These are phyloP conservation scores for Erythrobasidium hasegawianum DNA, from an alignment of 1,284 basidiomycete genomes.

Conservation along the genomic window DNA sequence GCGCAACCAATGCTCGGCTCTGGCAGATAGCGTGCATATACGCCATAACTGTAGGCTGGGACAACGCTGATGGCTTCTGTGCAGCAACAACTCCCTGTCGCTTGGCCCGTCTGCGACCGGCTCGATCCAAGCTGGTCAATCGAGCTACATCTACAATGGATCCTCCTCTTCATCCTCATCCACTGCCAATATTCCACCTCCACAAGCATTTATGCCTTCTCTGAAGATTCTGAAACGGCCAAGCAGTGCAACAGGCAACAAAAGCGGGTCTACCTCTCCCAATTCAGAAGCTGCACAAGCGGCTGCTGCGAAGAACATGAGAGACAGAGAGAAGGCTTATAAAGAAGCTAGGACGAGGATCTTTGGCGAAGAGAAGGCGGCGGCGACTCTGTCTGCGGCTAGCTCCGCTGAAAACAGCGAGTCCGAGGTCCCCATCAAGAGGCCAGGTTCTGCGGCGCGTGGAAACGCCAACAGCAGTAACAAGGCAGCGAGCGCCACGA, in stretches of 20 bases:
- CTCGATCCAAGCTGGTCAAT: background rate
- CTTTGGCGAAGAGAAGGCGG: slow-evolving; percentile 24
- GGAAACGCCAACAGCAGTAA: background rate
- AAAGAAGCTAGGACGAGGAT: slow-evolving; percentile 27
- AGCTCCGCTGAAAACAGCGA: slow-evolving; percentile 7
- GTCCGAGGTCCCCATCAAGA: background rate
- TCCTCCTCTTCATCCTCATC: slow-evolving; percentile 1
- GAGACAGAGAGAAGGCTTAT: slow-evolving; percentile 29
- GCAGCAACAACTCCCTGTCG: slow-evolving; percentile 32
- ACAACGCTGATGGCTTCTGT: too few relatives aligned
- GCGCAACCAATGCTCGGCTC: slow-evolving; percentile 19
- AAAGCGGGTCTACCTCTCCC: background rate
- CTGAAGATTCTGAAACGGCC: slow-evolving; percentile 32
- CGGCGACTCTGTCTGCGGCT: background rate
- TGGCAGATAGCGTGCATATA: slow-evolving; percentile 30
- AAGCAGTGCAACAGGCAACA: slow-evolving; percentile 1
- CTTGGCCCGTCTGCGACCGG: slow-evolving; percentile 15
- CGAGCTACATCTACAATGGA: slow-evolving; percentile 11
- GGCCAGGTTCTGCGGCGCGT: background rate
- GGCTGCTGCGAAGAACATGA: slow-evolving; percentile 16
- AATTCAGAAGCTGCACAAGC: slow-evolving; percentile 7
- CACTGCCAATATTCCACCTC: slow-evolving; percentile 1
- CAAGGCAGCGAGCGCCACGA: background rate
- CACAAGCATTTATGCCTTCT: slow-evolving; percentile 21
- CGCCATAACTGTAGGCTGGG: too few relatives aligned